Evolutionary conservation across 768 basidiomycete genomes (phyloP), one percentile per base, ranked within the genome.

Genomic region (Mycena chlorophos): DNA sequence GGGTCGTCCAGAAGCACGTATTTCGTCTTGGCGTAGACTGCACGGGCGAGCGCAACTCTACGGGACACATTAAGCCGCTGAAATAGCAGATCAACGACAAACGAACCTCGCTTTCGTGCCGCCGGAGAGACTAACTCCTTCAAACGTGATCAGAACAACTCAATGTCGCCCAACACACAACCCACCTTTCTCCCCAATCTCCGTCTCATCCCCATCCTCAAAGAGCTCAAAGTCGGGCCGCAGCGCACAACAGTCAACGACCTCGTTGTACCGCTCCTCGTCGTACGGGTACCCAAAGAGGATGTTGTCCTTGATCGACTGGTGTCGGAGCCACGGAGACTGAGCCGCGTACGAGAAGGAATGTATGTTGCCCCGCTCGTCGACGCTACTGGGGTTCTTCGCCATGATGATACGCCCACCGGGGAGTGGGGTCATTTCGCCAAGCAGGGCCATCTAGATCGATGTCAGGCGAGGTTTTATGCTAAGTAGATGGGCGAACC

Each of bases 181-280:
- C n/a, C n/a, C n/a, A 13, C 47, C 81, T 77, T 85, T 76, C 14
- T 84, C 86, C 14, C 92, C 92, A 60, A 95, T 90, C 71, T 92
- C 88, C 1, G 91, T 94, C 52, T 71, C 74, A 65, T 92, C 94
- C 0, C 96, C 96, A 63, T 94, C 87, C 54, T 95, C 91, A 1
- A 98, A 69, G 12, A 94, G 80, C 4, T 88, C 82, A 54, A 98
- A 70, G 74, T 98, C 96, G 0, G 88, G 84, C 26, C 68, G 73
- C 50, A 98, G 70, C 1, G 93, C 94, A 65, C 95, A 98, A 14
- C 84, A 88, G 49, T 92, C 86, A n/a, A 95, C 68, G 25, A 93
- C 91, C 0, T 74, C 76, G 10, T 86, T 72, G 61, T 94, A 94
- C 47, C 91, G 75, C 58, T 85, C 83, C 58, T 89, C 83, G 50